Evolutionary conservation across 352 stramenopile species (phyloP).

Genomic region (Phytophthora pluvialis): DNA sequence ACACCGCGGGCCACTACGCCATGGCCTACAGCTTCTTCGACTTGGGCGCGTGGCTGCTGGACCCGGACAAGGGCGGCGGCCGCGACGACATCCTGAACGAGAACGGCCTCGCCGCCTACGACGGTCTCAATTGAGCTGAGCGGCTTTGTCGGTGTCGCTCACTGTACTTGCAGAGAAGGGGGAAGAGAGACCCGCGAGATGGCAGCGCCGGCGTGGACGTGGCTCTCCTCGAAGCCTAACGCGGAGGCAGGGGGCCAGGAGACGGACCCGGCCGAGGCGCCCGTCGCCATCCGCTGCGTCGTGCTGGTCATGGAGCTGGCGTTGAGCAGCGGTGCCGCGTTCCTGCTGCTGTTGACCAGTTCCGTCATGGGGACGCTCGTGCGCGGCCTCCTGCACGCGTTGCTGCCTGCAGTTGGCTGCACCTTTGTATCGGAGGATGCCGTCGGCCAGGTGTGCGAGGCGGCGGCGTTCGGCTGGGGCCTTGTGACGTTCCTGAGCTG

Average conservation of each 20-base stretch:
- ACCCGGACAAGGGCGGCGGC: conserved; percentile 84
- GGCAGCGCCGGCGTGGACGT: conserved; percentile 20
- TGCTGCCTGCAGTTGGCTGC: background rate
- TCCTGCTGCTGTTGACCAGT: conserved; percentile 42
- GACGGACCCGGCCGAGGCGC: conserved; percentile 18
- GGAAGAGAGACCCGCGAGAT: conserved; percentile 17
- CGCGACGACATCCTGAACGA: conserved; percentile 91
- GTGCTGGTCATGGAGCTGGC: conserved; percentile 55
- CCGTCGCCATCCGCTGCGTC: conserved; percentile 27
- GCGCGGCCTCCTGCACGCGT: conserved; percentile 20
- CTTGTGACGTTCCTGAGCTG: conserved; percentile 36
- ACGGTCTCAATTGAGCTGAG: conserved; percentile 71
- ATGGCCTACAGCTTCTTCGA: conserved; percentile 94
- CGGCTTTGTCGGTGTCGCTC: background rate
- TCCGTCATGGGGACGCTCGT: conserved; percentile 24
- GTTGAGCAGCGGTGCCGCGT: conserved; percentile 33
- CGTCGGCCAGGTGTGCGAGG: conserved; percentile 20
- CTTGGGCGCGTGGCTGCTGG: conserved; percentile 91
- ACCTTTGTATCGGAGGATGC: background rate
- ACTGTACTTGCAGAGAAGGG: background rate
- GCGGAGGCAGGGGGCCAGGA: conserved; percentile 3
- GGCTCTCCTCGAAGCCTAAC: conserved; percentile 35
- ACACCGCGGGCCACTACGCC: conserved; percentile 94
- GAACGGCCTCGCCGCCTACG: conserved; percentile 91
- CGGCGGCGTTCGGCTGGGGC: conserved; percentile 34